These are phyloP conservation scores for Leishmania turanica DNA, from an alignment of 208 protist species.

Conservation along the genomic window DNA sequence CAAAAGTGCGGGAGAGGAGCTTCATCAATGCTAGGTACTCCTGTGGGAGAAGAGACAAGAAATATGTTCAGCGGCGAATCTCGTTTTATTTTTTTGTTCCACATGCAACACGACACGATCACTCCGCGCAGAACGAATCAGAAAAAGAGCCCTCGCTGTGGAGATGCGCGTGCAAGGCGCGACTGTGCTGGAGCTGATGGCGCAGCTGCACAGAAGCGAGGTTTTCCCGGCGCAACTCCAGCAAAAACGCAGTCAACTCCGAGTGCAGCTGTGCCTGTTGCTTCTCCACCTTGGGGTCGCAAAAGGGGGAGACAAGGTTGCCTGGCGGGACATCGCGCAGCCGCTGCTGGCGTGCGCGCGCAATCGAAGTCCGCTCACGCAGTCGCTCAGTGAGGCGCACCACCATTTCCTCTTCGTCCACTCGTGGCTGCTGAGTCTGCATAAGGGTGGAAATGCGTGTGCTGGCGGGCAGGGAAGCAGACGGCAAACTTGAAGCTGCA, in stretches of 20 bases:
- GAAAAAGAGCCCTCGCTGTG: neutral
- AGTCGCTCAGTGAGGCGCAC: conserved; percentile 35
- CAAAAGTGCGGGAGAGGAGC: neutral
- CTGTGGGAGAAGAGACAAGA: neutral
- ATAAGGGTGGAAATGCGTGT: neutral
- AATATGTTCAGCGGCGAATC: neutral
- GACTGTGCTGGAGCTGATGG: conserved; percentile 40
- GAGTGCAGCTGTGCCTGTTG: conserved; percentile 43
- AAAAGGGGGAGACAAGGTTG: conserved; percentile 21
- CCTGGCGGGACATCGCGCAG: neutral
- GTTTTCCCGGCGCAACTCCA: conserved; percentile 44
- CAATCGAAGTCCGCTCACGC: conserved; percentile 5
- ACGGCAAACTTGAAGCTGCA: neutral
- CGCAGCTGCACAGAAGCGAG: conserved; percentile 31
- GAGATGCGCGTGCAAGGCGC: conserved; percentile 12
- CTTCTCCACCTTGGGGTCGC: conserved; percentile 56
- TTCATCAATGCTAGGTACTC: neutral
- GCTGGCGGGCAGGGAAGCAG: neutral
- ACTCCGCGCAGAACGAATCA: neutral
- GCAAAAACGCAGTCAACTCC: conserved; percentile 61
- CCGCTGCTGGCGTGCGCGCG: neutral
- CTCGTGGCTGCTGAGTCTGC: conserved; percentile 8
- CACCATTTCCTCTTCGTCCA: conserved; percentile 29
- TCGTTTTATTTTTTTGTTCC: neutral
- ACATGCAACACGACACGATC: neutral